Evolutionary conservation across 2,329 filamentous ascomycete species (phyloP).

Genomic region (Furcasterigmium furcatum): DNA sequence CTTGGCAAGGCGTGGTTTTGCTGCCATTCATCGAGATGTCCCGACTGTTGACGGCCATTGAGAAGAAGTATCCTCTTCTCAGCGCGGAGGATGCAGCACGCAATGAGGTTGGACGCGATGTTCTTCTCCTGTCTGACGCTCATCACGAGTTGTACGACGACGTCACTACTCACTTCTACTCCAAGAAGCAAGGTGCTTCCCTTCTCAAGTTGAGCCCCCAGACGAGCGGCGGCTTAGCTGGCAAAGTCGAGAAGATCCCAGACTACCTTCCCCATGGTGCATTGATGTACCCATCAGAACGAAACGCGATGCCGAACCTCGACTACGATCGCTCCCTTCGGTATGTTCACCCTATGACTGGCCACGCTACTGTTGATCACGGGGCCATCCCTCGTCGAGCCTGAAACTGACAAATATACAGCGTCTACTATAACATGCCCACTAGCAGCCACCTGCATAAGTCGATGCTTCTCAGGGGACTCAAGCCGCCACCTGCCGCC

Average conservation of each 20-base stretch:
- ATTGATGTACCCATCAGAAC: slow-evolving; percentile 73
- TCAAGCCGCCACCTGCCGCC: slow-evolving; percentile 67
- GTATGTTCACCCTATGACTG: slow-evolving; percentile 53
- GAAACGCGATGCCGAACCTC: slow-evolving; percentile 68
- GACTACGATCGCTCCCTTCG: slow-evolving; percentile 85
- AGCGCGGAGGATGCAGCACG: slow-evolving; percentile 73
- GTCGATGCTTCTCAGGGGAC: slow-evolving; percentile 87
- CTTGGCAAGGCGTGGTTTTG: slow-evolving; percentile 93
- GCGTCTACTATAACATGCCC: slow-evolving; percentile 84
- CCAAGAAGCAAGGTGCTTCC: slow-evolving; percentile 71
- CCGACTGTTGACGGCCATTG: slow-evolving; percentile 77
- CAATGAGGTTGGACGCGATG: slow-evolving; percentile 77
- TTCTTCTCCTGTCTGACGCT: slow-evolving; percentile 78
- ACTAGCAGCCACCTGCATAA: slow-evolving; percentile 73
- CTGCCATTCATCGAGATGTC: slow-evolving; percentile 96
- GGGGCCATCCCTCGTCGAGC: no score
- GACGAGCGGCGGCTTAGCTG: slow-evolving; percentile 74
- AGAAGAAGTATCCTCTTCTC: slow-evolving; percentile 76
- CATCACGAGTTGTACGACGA: slow-evolving; percentile 81
- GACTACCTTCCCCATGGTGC: slow-evolving; percentile 81
- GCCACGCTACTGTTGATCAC: neutral
- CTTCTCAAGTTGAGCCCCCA: slow-evolving; percentile 72
- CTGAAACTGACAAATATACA: slow-evolving; percentile 27
- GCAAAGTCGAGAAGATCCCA: slow-evolving; percentile 77
- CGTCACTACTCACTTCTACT: slow-evolving; percentile 82